Evolutionary conservation across 2,329 filamentous ascomycete species (phyloP).

Genomic region (Scedosporium aurantiacum): DNA sequence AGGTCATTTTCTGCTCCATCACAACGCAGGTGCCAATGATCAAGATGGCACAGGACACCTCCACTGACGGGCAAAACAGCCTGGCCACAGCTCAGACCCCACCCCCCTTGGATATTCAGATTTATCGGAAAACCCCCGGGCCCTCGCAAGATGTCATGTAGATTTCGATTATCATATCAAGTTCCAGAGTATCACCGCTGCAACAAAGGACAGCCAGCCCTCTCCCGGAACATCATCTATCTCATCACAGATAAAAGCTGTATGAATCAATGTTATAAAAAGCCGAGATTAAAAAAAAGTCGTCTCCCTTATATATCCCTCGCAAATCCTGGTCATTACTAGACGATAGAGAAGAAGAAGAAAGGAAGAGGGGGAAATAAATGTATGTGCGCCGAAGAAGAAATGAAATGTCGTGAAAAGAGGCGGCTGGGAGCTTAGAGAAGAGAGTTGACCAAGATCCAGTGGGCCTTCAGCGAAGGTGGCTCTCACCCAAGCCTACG

Average conservation of each 20-base stretch:
- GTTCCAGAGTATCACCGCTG: not conserved
- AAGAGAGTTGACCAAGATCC: no score
- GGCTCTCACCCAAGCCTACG: slow-evolving; percentile 37
- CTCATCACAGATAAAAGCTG: not conserved
- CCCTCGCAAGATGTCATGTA: not conserved
- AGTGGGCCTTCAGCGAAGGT: slow-evolving; percentile 15
- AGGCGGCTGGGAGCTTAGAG: not conserved
- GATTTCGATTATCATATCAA: not conserved
- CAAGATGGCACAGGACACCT: no score
- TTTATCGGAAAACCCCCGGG: not conserved
- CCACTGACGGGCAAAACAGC: no score
- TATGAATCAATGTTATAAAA: not conserved
- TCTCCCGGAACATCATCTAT: not conserved
- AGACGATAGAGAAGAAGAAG: not conserved
- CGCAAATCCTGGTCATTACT: not conserved
- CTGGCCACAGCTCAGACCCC: no score
- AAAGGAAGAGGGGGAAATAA: not conserved
- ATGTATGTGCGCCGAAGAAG: not conserved
- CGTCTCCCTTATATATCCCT: not conserved
- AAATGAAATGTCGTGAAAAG: not conserved
- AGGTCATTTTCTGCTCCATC: no score
- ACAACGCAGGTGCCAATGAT: no score
- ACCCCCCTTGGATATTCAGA: not conserved
- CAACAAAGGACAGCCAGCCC: not conserved
- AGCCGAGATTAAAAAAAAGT: not conserved